These are phyloP conservation scores for Silene conica DNA, from an alignment of 148 eudicot genomes.

Conservation along the genomic window DNA sequence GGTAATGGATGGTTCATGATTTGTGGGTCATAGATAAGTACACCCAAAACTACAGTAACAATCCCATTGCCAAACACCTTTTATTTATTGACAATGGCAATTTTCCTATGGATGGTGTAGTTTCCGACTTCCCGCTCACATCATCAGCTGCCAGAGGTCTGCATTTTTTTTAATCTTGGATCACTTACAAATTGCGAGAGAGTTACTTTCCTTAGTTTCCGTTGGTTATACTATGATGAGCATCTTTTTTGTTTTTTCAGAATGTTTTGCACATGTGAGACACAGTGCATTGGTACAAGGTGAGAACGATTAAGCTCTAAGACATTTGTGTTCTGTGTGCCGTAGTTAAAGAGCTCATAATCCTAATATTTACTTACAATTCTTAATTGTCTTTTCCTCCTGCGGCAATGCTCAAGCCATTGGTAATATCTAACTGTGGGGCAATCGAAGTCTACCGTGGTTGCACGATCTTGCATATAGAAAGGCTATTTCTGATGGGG, in stretches of 20 bases:
- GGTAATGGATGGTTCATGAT: too few species aligned
- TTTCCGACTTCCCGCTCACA: constrained; percentile 80
- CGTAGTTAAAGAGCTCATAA: not conserved
- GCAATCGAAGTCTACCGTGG: constrained; percentile 85
- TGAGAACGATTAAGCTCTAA: constrained; percentile 8
- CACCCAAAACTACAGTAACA: constrained; percentile 71
- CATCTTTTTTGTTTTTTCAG: constrained; percentile 31
- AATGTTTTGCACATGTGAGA: constrained; percentile 74
- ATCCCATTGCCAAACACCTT: constrained; percentile 67
- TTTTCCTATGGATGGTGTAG: constrained; percentile 80
- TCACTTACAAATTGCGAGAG: too few species aligned
- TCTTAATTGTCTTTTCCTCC: constrained; percentile 8
- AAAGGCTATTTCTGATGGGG: constrained; percentile 71
- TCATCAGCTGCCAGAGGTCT: constrained; percentile 75
- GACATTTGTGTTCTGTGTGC: not conserved
- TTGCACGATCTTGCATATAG: constrained; percentile 72
- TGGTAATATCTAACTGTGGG: constrained; percentile 64
- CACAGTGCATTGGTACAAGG: constrained; percentile 40
- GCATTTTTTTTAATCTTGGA: not conserved
- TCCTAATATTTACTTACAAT: too few species aligned
- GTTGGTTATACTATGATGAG: too few species aligned
- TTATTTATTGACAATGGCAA: constrained; percentile 59
- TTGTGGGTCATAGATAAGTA: too few species aligned
- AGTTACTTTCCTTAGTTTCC: too few species aligned
- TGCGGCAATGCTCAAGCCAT: constrained; percentile 40